A percentile compares a stretch with the other conserved stretches of the same genome.
phyloP scores from a whole-genome alignment of 352 stramenopile genomes.

The Achlya hypogyna region DNA sequence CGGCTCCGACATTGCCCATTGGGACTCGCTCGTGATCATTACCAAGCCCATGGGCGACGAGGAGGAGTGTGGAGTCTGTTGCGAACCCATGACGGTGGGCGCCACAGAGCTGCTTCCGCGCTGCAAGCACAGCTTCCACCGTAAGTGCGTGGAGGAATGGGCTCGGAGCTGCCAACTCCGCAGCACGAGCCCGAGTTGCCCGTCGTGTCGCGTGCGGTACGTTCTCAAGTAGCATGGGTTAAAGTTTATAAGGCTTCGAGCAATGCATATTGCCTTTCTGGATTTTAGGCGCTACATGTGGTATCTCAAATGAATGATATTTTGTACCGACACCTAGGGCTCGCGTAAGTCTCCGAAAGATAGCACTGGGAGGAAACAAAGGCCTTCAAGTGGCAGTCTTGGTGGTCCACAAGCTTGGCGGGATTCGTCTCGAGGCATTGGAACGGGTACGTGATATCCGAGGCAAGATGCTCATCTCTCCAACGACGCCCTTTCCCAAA shows the following conservation, averaged over 20 bases:
- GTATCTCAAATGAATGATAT: too few species aligned
- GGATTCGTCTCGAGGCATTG: too few species aligned
- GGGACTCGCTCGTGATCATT: neutral
- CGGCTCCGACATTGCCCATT: neutral
- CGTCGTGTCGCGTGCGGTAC: neutral
- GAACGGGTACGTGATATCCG: too few species aligned
- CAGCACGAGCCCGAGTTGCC: neutral
- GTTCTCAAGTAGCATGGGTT: neutral
- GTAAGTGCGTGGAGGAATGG: neutral
- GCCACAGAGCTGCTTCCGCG: neutral
- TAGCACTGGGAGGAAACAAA: too few species aligned
- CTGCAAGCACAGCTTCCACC: slow-evolving; percentile 7
- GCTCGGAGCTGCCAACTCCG: neutral
- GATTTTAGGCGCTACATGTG: neutral
- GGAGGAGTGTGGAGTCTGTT: slow-evolving; percentile 9
- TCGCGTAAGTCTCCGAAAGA: too few species aligned
- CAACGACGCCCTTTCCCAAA: too few species aligned
- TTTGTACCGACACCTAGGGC: too few species aligned
- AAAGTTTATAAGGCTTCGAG: neutral
- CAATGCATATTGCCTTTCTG: neutral
- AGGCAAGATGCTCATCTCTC: too few species aligned
- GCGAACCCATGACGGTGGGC: neutral
- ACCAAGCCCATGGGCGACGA: neutral
- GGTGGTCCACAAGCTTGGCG: too few species aligned
- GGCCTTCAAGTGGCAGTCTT: too few species aligned